phyloP scores from a whole-genome alignment of 108 stramenopile genomes.

The Discostella pseudostelligera region DNA sequence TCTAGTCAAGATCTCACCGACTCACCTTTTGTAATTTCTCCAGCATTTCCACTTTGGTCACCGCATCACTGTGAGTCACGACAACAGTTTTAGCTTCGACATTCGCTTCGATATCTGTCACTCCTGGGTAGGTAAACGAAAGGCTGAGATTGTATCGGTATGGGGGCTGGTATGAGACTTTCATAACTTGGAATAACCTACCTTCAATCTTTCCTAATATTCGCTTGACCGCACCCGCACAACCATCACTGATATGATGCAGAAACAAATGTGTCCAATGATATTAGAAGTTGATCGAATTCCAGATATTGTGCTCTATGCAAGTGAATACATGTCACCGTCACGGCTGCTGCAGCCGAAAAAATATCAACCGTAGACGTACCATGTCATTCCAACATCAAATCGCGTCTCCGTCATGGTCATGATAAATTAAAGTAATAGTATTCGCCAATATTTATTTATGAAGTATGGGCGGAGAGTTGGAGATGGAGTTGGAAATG shows the following conservation, averaged over 20 bases:
- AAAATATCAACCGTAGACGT: slow-evolving; percentile 10
- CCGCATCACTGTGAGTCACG: slow-evolving; percentile 56
- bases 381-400: slow-evolving; percentile 82
- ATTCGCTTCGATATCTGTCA: slow-evolving; percentile 62
- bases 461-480: too few relatives aligned
- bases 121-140: slow-evolving; percentile 43
- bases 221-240: slow-evolving; percentile 71
- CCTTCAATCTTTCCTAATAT: slow-evolving; percentile 79
- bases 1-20: slow-evolving; percentile 48
- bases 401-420: slow-evolving; percentile 67
- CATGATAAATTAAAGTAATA: too few relatives aligned
- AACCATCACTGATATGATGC: slow-evolving; percentile 59
- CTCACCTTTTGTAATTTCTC: slow-evolving; percentile 75
- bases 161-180: neutral
- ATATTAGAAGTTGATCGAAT: neutral
- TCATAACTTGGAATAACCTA: slow-evolving; percentile 28
- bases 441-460: too few relatives aligned
- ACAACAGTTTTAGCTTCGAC: slow-evolving; percentile 72
- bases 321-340: neutral
- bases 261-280: neutral
- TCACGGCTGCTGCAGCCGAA: neutral
- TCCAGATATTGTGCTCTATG: neutral
- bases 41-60: slow-evolving; percentile 60
- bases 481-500: too few relatives aligned
- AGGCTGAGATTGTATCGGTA: neutral